Conservation (phyloP, 192 early-diverging fungal genomes). For the Coemansia sp. region DNA sequence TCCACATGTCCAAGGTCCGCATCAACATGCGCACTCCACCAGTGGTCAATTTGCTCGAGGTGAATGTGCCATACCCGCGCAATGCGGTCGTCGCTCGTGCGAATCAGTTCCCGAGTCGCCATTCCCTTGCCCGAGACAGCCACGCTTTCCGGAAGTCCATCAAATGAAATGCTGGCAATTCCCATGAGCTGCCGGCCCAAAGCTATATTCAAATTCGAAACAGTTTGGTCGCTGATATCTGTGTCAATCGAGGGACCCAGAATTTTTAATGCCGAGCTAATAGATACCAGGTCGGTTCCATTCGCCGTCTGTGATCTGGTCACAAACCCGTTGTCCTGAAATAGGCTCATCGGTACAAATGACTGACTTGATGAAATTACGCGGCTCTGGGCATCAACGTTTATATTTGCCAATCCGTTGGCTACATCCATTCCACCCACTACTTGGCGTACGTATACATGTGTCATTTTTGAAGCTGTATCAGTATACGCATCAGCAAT, state of each 20-base stretch:
- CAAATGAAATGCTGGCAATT: neutral
- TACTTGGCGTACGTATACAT: slow-evolving; percentile 79
- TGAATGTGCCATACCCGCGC: slow-evolving; percentile 81
- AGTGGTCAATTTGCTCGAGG: slow-evolving; percentile 76
- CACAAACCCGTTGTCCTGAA: neutral
- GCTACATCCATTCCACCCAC: slow-evolving; percentile 68
- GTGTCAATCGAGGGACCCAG: neutral
- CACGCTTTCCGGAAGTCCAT: neutral
- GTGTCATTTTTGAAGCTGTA: slow-evolving; percentile 73
- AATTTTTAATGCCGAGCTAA: neutral
- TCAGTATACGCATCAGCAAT: slow-evolving; percentile 72
- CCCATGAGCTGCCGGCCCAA: neutral
- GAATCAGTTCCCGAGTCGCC: slow-evolving; percentile 65
- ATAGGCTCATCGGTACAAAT: slow-evolving; percentile 42
- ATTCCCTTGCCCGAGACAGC: slow-evolving; percentile 58
- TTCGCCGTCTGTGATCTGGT: neutral
- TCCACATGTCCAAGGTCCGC: slow-evolving; percentile 62
- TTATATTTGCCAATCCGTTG: slow-evolving; percentile 85
- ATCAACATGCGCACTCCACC: slow-evolving; percentile 74
- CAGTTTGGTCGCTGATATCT: neutral
- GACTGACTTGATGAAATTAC: slow-evolving; percentile 76
- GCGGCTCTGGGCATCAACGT: slow-evolving; percentile 64
- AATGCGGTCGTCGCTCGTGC: slow-evolving; percentile 58
- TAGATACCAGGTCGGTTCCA: slow-evolving; percentile 5
- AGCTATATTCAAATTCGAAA: neutral